Evolutionary conservation across 2,329 filamentous ascomycete species (phyloP).

Genomic region (Aspergillus tamarii): DNA sequence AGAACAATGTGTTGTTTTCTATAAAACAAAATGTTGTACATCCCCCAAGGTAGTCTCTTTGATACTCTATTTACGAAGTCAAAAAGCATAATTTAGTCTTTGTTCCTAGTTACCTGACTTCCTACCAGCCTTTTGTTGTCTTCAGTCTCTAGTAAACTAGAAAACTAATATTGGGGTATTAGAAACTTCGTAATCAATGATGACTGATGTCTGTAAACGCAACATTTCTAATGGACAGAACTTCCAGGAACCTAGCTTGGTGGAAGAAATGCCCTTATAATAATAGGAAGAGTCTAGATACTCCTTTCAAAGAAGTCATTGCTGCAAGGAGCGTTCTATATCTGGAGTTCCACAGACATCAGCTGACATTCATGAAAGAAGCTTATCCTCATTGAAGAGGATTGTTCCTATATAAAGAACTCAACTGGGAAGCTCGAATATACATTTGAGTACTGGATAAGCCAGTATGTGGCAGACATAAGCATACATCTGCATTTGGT

Average conservation of each 20-base stretch:
- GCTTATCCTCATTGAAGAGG: not conserved
- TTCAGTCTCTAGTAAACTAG: not conserved
- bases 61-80: not conserved
- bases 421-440: not conserved
- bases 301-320: not conserved
- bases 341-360: not conserved
- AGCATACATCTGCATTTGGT: not conserved
- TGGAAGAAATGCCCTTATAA: not conserved
- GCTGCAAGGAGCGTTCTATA: not conserved
- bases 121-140: not conserved
- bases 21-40: not conserved
- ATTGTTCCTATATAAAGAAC: not conserved
- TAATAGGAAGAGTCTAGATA: not conserved
- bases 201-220: not conserved
- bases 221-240: not conserved
- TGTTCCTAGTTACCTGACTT: not conserved
- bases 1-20: not conserved
- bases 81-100: not conserved
- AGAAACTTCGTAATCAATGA: not conserved
- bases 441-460: not conserved
- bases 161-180: not conserved
- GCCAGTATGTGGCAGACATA: not conserved
- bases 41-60: not conserved
- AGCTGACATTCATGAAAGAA: not conserved
- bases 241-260: not conserved